phyloP scores from a whole-genome alignment of 768 basidiomycete species.

The Suillus bovinus region DNA sequence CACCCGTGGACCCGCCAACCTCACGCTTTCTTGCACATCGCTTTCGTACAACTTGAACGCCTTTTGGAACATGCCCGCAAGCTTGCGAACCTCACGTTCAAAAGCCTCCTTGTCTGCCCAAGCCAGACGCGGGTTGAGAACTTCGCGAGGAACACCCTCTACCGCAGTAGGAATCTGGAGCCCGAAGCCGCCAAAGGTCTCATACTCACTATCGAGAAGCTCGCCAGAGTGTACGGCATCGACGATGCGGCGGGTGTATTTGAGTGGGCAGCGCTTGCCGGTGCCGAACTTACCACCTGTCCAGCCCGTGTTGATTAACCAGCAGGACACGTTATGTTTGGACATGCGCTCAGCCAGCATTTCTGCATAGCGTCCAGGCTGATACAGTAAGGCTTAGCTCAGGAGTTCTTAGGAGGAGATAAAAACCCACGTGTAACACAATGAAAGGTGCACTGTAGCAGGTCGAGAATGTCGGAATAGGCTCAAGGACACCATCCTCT shows the following conservation, averaged over 20 bases:
- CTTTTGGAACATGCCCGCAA: conserved; percentile 92
- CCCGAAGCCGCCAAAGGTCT: conserved; percentile 81
- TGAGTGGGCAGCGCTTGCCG: conserved; percentile 95
- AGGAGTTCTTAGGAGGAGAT: neutral
- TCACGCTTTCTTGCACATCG: conserved; percentile 80
- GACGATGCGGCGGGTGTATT: conserved; percentile 93
- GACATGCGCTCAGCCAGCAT: conserved; percentile 97
- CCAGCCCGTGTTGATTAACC: conserved; percentile 99
- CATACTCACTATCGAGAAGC: conserved; percentile 84
- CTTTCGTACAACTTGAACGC: conserved; percentile 91
- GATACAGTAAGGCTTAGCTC: conserved; percentile 11
- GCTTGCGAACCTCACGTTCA: conserved; percentile 82
- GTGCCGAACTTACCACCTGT: conserved; percentile 90
- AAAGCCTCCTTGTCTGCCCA: conserved; percentile 92
- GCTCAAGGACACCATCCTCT: conserved; percentile 96
- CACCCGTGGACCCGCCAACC: conserved; percentile 71
- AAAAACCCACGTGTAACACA: conserved; percentile 75
- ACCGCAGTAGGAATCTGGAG: conserved; percentile 81
- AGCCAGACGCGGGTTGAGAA: conserved; percentile 85
- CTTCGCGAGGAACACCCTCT: conserved; percentile 85
- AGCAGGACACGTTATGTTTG: conserved; percentile 87
- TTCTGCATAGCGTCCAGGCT: conserved; percentile 92
- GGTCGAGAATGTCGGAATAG: conserved; percentile 98
- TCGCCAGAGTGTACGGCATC: conserved; percentile 95
- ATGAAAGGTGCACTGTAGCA: conserved; percentile 99